Conservation (phyloP, 1,284 basidiomycete species). For the Caloboletus firmus region DNA sequence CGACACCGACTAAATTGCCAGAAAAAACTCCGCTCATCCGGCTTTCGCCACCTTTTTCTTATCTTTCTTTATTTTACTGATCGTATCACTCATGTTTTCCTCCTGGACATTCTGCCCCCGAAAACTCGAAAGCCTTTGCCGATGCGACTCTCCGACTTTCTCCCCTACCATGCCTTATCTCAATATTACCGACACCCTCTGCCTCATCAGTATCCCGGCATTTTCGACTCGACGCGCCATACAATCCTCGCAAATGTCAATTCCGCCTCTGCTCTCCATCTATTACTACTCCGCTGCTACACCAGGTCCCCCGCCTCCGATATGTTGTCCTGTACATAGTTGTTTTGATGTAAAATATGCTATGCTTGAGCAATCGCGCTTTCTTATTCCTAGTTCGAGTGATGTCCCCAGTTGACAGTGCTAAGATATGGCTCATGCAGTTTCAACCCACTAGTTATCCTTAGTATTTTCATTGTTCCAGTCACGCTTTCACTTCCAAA, state of each 20-base stretch:
- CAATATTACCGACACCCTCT: conserved; percentile 13
- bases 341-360: conserved; percentile 32
- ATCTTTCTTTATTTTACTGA: conserved; percentile 38
- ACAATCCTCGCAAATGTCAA: conserved; percentile 16
- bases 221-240: conserved; percentile 22
- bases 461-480: no score
- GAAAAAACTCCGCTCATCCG: not conserved
- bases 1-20: conserved; percentile 55
- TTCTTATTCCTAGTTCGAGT: not conserved
- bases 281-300: conserved; percentile 21
- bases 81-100: conserved; percentile 26
- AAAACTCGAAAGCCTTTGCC: conserved; percentile 30
- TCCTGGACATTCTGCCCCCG: conserved; percentile 23
- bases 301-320: conserved; percentile 21
- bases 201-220: conserved; percentile 12
- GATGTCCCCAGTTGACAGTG: not conserved
- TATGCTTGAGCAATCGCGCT: conserved; percentile 13
- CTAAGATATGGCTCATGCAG: no score
- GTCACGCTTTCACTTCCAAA: no score
- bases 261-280: conserved; percentile 20
- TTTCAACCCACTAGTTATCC: no score
- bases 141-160: conserved; percentile 15
- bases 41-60: conserved; percentile 28
- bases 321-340: conserved; percentile 35
- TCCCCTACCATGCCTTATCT: conserved; percentile 3